phyloP scores from a whole-genome alignment of 768 basidiomycete genomes.

The Leccinum subgranulosum region DNA sequence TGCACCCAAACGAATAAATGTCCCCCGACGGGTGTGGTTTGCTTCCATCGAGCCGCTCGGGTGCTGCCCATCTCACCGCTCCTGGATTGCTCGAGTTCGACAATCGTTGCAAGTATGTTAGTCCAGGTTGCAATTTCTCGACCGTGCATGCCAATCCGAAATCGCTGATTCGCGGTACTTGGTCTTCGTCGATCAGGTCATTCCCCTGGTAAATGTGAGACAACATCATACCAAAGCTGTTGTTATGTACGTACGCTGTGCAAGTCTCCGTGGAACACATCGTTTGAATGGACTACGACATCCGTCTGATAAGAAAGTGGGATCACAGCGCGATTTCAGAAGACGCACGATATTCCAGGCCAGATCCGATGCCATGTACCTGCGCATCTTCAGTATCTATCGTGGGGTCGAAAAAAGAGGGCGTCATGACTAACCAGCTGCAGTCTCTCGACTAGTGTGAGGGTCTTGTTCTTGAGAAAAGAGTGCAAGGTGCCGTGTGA shows the following conservation, averaged over 20 bases:
- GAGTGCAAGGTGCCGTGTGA: no score
- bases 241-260: background rate
- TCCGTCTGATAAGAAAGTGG: background rate
- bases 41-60: background rate
- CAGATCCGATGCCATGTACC: background rate
- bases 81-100: background rate
- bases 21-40: background rate
- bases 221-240: background rate
- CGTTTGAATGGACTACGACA: background rate
- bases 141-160: background rate
- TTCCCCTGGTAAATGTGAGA: background rate
- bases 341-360: background rate
- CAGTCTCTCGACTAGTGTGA: no score
- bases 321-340: background rate
- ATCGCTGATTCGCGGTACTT: background rate
- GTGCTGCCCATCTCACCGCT: background rate
- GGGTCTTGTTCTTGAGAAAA: no score
- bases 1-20: constrained; percentile 1
- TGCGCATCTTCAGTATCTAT: background rate
- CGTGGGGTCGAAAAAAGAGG: background rate
- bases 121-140: background rate
- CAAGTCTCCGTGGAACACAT: background rate
- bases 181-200: background rate
- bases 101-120: constrained; percentile 1
- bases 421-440: no score